Evolutionary conservation across 345 rosid genomes (phyloP).

Genomic region (Camelina sativa): DNA sequence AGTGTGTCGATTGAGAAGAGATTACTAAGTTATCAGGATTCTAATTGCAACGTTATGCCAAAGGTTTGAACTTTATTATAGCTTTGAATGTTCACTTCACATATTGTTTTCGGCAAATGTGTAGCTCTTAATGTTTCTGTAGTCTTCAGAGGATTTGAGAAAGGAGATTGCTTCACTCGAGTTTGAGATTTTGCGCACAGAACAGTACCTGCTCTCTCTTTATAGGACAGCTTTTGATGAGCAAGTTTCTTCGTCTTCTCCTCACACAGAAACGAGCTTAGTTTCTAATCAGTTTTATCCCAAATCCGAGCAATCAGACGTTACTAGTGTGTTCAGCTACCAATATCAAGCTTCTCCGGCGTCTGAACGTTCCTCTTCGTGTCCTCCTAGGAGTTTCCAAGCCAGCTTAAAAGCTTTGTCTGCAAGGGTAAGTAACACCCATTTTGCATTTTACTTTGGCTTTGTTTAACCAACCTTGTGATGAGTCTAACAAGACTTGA

Average conservation of each 20-base stretch:
- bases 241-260: constrained; percentile 41
- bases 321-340: constrained; percentile 37
- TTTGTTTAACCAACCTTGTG: background rate
- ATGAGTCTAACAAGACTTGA: background rate
- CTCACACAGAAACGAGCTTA: constrained; percentile 34
- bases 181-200: constrained; percentile 68
- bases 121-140: constrained; percentile 28
- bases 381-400: constrained; percentile 46
- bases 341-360: constrained; percentile 53
- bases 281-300: constrained; percentile 36
- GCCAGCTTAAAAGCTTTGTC: constrained; percentile 50
- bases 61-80: constrained; percentile 43
- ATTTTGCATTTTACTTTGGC: background rate
- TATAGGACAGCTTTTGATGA: constrained; percentile 76
- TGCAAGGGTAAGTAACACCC: constrained; percentile 48
- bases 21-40: constrained; percentile 33
- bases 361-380: constrained; percentile 47
- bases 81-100: background rate
- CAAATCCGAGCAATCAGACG: constrained; percentile 42
- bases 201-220: constrained; percentile 69
- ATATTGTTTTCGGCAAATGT: background rate
- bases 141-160: constrained; percentile 71
- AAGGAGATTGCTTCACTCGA: constrained; percentile 76
- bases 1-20: constrained; percentile 40
- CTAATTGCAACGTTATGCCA: constrained; percentile 31